Evolutionary conservation across 345 rosid genomes (phyloP), one percentile per base, ranked within the genome.

Genomic region (Linum trigynum): DNA sequence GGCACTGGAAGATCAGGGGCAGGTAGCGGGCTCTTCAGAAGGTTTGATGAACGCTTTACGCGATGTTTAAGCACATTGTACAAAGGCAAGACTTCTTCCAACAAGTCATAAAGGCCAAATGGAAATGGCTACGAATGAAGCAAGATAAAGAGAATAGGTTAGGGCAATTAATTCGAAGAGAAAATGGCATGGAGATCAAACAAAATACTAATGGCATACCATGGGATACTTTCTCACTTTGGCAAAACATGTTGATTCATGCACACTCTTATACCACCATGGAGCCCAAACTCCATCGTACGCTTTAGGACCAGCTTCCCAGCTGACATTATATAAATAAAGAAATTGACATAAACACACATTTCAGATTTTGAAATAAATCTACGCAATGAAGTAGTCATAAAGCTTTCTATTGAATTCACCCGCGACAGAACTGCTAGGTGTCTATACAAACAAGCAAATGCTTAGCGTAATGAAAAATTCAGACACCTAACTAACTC

Each of bases 221-320:
- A 9, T 63, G 59, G 91, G 82, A 81, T 79, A 82, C 72, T 82
- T 83, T 66, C 78, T 79, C 12, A 79, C 65, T 65, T 80, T 74
- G 14, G 70, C 61, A 69, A 91, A 91, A 67, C 86, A 40, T 3
- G 91, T 83, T 11, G 96, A 86, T 65, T 80, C 68, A 39, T 84
- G 91, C 12, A 82, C 86, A 57, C 82, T 80, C 72, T 75, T 71
- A 67, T 91, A 91, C 97, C 96, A 85, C 97, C 90, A 83, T 51
- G 87, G 85, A 23, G 90, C 96, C 96, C 97, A 88, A 51, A 85
- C 11, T 61, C 97, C 97, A 81, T 88, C 96, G 48, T 84, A 63
- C 39, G 82, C 78, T 77, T 85, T 91, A n/a, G 97, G 88, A 72
- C 94, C 96, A 82, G 89, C 88, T 70, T 86, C 82, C 97, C 96